Evolutionary conservation across 2,329 filamentous ascomycete species (phyloP).

Genomic region (Botrytis medusae): DNA sequence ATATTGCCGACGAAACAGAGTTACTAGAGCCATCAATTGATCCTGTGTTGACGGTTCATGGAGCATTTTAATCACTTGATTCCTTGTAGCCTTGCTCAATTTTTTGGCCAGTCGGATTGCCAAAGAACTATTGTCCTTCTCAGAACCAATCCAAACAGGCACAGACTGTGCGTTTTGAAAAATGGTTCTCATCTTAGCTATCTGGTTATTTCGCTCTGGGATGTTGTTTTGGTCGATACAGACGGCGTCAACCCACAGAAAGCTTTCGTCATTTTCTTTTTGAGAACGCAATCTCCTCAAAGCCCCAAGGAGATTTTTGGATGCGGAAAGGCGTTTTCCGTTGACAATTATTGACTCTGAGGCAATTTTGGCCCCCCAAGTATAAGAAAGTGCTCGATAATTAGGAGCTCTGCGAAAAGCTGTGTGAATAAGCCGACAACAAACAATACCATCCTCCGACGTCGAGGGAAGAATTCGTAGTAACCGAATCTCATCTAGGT

Average conservation of each 20-base stretch:
- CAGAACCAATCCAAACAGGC: conserved; percentile 31
- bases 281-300: conserved; percentile 28
- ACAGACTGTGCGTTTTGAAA: conserved; percentile 33
- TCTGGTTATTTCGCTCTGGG: conserved; percentile 31
- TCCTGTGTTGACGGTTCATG: conserved; percentile 21
- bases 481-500: conserved; percentile 24
- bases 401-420: conserved; percentile 28
- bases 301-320: conserved; percentile 31
- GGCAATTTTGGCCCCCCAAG: conserved; percentile 28
- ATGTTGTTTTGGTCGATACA: conserved; percentile 35
- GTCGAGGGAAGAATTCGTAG: conserved; percentile 24
- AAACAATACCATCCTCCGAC: conserved; percentile 18
- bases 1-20: conserved; percentile 44
- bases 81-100: conserved; percentile 23
- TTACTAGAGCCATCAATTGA: conserved; percentile 38
- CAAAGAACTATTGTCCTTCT: conserved; percentile 20
- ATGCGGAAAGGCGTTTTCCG: conserved; percentile 23
- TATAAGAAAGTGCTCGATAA: conserved; percentile 35
- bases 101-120: conserved; percentile 30
- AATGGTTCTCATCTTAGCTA: conserved; percentile 31
- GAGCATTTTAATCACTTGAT: conserved; percentile 25
- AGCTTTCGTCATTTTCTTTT: conserved; percentile 20
- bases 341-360: conserved; percentile 26
- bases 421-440: conserved; percentile 29
- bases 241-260: conserved; percentile 35